Evolutionary conservation across 1,284 basidiomycete genomes (phyloP).

Genomic region (Cystobasidium pallidum): DNA sequence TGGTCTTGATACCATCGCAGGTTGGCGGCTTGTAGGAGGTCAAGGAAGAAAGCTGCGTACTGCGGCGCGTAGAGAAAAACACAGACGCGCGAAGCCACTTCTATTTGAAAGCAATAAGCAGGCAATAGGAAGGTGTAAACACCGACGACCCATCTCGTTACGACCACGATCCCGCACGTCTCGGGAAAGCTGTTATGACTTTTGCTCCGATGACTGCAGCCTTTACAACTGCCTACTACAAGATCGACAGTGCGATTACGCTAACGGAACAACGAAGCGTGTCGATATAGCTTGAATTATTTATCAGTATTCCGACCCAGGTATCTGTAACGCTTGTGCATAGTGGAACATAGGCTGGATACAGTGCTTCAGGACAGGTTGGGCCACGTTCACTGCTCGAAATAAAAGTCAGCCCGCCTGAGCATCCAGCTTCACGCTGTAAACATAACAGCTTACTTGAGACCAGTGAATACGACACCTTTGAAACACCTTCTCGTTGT

Average conservation of each 20-base stretch:
- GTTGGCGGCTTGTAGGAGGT: background rate
- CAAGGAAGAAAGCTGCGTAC: background rate
- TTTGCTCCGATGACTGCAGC: no score
- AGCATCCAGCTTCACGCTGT: background rate
- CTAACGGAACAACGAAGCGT: background rate
- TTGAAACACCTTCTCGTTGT: slow-evolving; percentile 88
- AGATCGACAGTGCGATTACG: background rate
- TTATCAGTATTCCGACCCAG: slow-evolving; percentile 49
- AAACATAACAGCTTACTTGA: slow-evolving; percentile 61
- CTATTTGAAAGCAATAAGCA: background rate
- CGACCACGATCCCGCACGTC: no score
- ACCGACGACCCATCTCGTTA: no score
- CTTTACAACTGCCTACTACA: background rate
- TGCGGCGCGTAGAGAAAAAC: background rate
- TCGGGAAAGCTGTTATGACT: no score
- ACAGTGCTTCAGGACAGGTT: slow-evolving; percentile 52
- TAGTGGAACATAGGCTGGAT: slow-evolving; percentile 54
- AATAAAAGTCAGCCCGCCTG: background rate
- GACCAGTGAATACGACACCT: slow-evolving; percentile 88
- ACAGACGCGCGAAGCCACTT: background rate
- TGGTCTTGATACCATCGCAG: slow-evolving; percentile 7
- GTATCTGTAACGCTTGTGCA: slow-evolving; percentile 54
- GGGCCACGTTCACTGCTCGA: slow-evolving; percentile 51
- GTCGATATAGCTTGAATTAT: background rate
- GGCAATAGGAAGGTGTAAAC: background rate